Conservation (phyloP, 306 rosid species). For the Citrullus mucosospermus region DNA sequence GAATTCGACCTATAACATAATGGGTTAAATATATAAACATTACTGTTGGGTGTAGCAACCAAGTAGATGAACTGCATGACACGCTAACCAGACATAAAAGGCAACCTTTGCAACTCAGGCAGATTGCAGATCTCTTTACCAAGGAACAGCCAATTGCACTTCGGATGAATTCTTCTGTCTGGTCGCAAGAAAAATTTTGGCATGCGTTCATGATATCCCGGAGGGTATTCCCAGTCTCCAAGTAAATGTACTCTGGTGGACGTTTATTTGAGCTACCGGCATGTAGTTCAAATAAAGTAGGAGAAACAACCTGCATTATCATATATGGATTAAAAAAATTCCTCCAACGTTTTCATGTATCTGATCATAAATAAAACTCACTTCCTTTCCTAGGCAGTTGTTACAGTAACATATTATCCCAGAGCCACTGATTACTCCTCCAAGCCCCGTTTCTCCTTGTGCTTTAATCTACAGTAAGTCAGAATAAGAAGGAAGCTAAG, state of each 20-base stretch:
- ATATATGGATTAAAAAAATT: not conserved
- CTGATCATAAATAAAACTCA: conserved; percentile 18
- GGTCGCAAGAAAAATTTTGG: conserved; percentile 21
- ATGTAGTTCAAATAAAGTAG: conserved; percentile 72
- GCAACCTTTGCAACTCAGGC: conserved; percentile 73
- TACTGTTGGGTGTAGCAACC: not conserved
- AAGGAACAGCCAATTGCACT: conserved; percentile 39
- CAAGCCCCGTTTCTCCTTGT: conserved; percentile 41
- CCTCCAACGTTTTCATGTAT: not conserved
- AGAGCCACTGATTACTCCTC: conserved; percentile 48
- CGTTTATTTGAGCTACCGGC: conserved; percentile 80
- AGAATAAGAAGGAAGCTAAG: conserved; percentile 1
- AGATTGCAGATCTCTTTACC: conserved; percentile 40
- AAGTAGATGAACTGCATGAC: not conserved
- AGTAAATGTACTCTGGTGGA: conserved; percentile 66
- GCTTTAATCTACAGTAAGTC: conserved; percentile 31
- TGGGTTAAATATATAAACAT: not conserved
- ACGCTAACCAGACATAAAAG: conserved; percentile 8
- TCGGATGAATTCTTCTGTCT: conserved; percentile 40
- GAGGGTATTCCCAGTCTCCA: conserved; percentile 58
- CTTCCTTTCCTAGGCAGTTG: conserved; percentile 50
- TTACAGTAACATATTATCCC: conserved; percentile 55
- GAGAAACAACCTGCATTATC: conserved; percentile 48
- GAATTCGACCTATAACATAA: conserved; percentile 22
- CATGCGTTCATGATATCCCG: conserved; percentile 69